Conservation (phyloP, 2,329 filamentous ascomycete species). For the Leptodontidium sp. region DNA sequence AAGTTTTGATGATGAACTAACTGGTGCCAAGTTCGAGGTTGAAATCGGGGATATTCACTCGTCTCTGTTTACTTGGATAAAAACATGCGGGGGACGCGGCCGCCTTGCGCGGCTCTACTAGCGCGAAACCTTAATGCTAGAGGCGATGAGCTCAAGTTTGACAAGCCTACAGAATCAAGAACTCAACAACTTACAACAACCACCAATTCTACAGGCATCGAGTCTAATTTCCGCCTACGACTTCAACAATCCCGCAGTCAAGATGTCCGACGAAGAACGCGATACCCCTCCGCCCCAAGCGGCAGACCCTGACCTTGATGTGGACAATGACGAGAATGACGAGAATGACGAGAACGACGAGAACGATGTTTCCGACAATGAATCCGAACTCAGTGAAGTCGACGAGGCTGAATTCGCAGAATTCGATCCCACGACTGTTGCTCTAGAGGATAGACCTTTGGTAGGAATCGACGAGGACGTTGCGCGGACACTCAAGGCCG, state of each 20-base stretch:
- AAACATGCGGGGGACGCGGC: slow-evolving; percentile 17
- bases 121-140: slow-evolving; percentile 3
- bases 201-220: not conserved
- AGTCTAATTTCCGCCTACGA: not conserved
- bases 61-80: slow-evolving; percentile 21
- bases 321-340: slow-evolving; percentile 44
- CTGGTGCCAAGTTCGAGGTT: not conserved
- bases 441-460: slow-evolving; percentile 65
- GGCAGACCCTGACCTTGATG: slow-evolving; percentile 43
- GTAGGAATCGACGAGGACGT: slow-evolving; percentile 74
- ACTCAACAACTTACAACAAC: not conserved
- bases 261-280: slow-evolving; percentile 33
- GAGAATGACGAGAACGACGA: slow-evolving; percentile 43
- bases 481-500: slow-evolving; percentile 68
- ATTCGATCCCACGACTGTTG: slow-evolving; percentile 70
- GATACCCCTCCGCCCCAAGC: slow-evolving; percentile 36
- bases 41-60: not conserved
- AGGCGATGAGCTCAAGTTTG: slow-evolving; percentile 6
- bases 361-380: slow-evolving; percentile 50
- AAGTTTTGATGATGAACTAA: not conserved
- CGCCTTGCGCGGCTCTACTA: slow-evolving; percentile 6
- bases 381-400: slow-evolving; percentile 69
- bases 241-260: not conserved
- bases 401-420: slow-evolving; percentile 76
- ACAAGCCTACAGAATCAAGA: not conserved